These are phyloP conservation scores for Macrotyloma uniflorum DNA, from an alignment of 306 rosid genomes.

Conservation along the genomic window DNA sequence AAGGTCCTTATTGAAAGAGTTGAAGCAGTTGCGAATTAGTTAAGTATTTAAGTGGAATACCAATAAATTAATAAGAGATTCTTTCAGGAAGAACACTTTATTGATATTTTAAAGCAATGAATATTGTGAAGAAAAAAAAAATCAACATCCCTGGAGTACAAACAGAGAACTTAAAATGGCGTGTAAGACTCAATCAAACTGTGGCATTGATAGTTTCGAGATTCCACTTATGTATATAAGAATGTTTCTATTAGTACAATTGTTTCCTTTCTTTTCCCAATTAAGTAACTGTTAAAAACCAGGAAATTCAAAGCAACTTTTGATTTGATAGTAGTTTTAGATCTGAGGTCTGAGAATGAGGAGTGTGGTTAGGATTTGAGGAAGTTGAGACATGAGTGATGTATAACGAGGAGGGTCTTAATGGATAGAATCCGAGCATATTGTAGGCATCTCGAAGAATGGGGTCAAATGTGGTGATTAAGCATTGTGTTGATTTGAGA, in stretches of 20 bases:
- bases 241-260: neutral
- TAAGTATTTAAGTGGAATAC: neutral
- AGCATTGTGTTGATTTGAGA: constrained; percentile 34
- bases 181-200: neutral
- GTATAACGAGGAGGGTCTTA: neutral
- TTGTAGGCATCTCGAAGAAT: constrained; percentile 23
- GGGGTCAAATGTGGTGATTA: constrained; percentile 23
- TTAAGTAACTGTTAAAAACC: neutral
- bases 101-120: neutral
- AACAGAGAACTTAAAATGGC: neutral
- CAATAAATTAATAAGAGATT: neutral
- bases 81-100: neutral
- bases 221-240: constrained; percentile 1
- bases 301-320: neutral
- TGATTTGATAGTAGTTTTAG: constrained; percentile 11
- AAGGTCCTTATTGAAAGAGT: neutral
- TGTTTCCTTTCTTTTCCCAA: neutral
- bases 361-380: neutral
- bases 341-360: neutral
- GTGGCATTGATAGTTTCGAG: constrained; percentile 15
- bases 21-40: neutral
- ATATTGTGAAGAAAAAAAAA: neutral
- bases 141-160: neutral
- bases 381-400: neutral
- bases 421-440: constrained; percentile 5